Evolutionary conservation across 169 alveolate species (phyloP).

Genomic region (Cyclospora cayetanensis): DNA sequence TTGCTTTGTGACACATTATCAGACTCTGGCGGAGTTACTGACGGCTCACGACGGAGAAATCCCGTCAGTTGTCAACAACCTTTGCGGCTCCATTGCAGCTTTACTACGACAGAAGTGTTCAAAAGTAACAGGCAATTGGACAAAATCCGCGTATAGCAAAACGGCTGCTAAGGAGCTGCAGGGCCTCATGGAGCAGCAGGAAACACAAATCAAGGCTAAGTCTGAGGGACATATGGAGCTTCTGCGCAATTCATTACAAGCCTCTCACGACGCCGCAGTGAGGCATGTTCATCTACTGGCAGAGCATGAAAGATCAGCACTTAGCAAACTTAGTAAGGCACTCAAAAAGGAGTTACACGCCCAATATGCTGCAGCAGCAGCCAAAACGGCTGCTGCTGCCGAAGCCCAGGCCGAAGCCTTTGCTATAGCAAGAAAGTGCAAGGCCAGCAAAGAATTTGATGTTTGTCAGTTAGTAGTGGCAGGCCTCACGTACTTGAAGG

Average conservation of each 20-base stretch:
- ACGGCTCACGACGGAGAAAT: constrained; percentile 47
- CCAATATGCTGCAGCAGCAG: constrained; percentile 16
- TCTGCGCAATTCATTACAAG: constrained; percentile 36
- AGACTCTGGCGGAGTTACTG: constrained; percentile 45
- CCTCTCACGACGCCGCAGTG: constrained; percentile 37
- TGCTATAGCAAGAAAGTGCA: constrained; percentile 16
- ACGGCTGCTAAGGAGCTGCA: constrained; percentile 38
- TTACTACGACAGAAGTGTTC: constrained; percentile 42
- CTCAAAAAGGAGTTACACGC: constrained; percentile 35
- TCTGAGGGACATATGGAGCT: constrained; percentile 30
- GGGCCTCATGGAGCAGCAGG: constrained; percentile 48
- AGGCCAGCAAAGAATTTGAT: not conserved
- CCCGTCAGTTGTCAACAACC: constrained; percentile 37
- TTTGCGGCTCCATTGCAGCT: constrained; percentile 41
- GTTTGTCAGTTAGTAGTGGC: not conserved
- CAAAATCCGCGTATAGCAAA: not conserved
- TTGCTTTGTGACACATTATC: no score
- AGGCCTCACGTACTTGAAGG: not conserved
- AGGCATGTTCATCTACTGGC: constrained; percentile 43
- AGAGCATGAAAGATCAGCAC: constrained; percentile 36
- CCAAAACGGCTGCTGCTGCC: constrained; percentile 10
- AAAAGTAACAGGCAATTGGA: constrained; percentile 42
- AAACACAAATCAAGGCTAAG: constrained; percentile 18
- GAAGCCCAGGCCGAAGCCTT: constrained; percentile 18
- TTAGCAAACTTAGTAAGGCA: constrained; percentile 38